Base-by-base conservation (phyloP, 2,329 filamentous ascomycete species). In the Aspergillus neoniger region DNA sequence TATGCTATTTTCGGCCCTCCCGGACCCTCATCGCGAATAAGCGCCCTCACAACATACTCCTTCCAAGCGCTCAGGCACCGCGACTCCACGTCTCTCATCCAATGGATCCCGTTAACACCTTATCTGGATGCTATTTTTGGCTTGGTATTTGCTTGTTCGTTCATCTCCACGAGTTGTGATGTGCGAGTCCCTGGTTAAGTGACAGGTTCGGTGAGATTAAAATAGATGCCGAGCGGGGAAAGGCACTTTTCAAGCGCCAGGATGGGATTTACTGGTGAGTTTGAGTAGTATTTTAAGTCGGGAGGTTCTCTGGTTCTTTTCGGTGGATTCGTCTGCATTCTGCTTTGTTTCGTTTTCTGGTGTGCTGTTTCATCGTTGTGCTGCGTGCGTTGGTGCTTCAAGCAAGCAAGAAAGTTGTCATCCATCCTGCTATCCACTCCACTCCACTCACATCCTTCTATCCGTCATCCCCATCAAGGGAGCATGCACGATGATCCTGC, bases 1-100 rank as follows among this genome's bases (percentile, higher is more conserved):
- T 36, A 36, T 55, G 23, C 52, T 55, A 44, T 55, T 55, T 55
- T 44, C 23, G 52, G 8, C 38, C 21, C 52, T 14, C 52, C 38
- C n/a, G n/a, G 43, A 36, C 53, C 25, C 39, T 44, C 15, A 30
- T 17, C 10, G 21, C 25, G 41, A 55, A 55, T 47, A 55, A 44
- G 39, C 53, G 53, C 53, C 52, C 21, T 38, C 38, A 21, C 8
- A 54, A 15, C 36, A 53, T 39, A 21, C 23, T 30, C 23, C 14
- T 41, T 39, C 25, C 53, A 44, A 47, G 53, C 53, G 53, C 53
- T 55, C 53, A 55, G 53, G 39, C 39, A 12, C 39, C 15, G 25
- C 23, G 53, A 55, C 32, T 55, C 53, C 21, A 44, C 39, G 10
- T n/a, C 19, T 44, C 25, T 12, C 17, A 55, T 23, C 53, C 53